These are phyloP conservation scores for Alternaria triticina DNA, from an alignment of 2,329 filamentous ascomycete species.

Conservation along the genomic window DNA sequence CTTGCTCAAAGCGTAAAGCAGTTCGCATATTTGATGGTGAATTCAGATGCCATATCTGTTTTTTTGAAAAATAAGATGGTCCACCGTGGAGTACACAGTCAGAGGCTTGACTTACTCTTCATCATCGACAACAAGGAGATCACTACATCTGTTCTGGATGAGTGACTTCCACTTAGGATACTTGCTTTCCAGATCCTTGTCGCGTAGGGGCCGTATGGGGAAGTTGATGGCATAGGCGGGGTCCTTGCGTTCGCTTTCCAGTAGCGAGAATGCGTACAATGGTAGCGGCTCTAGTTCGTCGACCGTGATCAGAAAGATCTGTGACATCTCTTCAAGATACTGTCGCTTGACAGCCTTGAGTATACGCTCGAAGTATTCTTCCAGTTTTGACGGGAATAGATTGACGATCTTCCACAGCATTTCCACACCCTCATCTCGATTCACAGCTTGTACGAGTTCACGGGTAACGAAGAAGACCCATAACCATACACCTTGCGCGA, in stretches of 20 bases:
- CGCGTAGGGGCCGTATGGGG: background rate
- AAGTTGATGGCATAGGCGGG: background rate
- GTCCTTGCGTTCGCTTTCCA: constrained; percentile 10
- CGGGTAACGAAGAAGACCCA: constrained; percentile 25
- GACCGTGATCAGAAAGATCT: constrained; percentile 16
- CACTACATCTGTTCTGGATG: constrained; percentile 23
- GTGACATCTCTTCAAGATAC: constrained; percentile 18
- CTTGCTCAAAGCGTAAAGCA: too few species aligned
- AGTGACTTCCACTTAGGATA: constrained; percentile 6
- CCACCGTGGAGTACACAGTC: too few species aligned
- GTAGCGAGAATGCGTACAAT: constrained; percentile 11
- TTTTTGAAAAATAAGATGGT: too few species aligned
- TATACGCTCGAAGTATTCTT: constrained; percentile 20
- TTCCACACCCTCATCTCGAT: constrained; percentile 7
- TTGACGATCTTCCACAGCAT: constrained; percentile 14
- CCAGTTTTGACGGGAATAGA: constrained; percentile 16
- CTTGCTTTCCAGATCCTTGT: background rate
- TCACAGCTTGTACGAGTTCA: background rate
- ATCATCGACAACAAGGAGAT: constrained; percentile 24
- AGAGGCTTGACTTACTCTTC: background rate
- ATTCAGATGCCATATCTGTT: too few species aligned
- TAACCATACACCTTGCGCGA: constrained; percentile 22
- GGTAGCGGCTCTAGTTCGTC: constrained; percentile 5
- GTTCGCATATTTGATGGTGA: too few species aligned
- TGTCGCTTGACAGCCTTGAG: constrained; percentile 7